These are phyloP conservation scores for Teratosphaeria zuluensis DNA, from an alignment of 2,329 filamentous ascomycete species.

Conservation along the genomic window DNA sequence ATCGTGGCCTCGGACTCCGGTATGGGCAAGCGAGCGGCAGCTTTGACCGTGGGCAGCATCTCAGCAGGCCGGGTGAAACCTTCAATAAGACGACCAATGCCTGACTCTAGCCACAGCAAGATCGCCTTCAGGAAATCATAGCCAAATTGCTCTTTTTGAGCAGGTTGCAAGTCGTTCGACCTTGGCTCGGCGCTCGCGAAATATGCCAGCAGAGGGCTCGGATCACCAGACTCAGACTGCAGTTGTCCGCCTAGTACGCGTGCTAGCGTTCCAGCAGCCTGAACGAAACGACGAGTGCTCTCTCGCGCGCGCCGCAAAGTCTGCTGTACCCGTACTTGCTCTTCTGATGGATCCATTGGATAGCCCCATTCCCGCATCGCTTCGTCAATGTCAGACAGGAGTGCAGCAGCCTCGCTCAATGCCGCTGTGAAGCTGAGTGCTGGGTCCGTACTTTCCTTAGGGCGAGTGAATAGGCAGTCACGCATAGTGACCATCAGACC, in stretches of 20 bases:
- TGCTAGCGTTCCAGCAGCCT: conserved; percentile 50
- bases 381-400: conserved; percentile 48
- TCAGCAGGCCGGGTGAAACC: conserved; percentile 44
- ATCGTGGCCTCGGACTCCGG: conserved; percentile 38
- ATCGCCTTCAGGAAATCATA: conserved; percentile 58
- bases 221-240: conserved; percentile 25
- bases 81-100: conserved; percentile 43
- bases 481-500: conserved; percentile 45
- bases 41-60: conserved; percentile 23
- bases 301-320: conserved; percentile 47
- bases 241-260: conserved; percentile 46
- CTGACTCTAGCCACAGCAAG: conserved; percentile 52
- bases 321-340: conserved; percentile 46
- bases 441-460: conserved; percentile 8
- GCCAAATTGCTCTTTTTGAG: conserved; percentile 43
- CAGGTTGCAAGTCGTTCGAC: conserved; percentile 31
- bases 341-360: conserved; percentile 45
- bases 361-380: conserved; percentile 47
- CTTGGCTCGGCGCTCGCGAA: conserved; percentile 23
- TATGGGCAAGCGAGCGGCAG: conserved; percentile 38
- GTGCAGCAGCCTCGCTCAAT: conserved; percentile 30
- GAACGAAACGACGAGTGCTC: conserved; percentile 50
- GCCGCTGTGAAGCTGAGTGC: conserved; percentile 19
- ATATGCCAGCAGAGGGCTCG: conserved; percentile 12
- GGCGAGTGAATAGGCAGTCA: conserved; percentile 43